Evolutionary conservation across 352 stramenopile species (phyloP), one percentile per base, ranked within the genome.

Genomic region (Globisporangium recalcitrans): DNA sequence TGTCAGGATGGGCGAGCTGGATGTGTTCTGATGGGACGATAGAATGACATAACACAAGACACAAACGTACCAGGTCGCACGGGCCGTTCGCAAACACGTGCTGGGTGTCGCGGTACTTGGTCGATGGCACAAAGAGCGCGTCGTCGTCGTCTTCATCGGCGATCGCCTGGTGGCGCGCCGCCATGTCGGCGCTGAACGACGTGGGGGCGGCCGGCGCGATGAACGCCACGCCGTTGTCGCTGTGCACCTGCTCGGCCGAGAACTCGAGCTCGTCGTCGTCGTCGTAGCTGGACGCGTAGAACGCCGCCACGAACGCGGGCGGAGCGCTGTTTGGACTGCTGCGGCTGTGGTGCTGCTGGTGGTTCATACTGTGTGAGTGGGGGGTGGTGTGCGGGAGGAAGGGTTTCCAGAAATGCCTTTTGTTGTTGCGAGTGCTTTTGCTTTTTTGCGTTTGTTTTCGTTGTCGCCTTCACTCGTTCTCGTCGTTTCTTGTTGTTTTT

Each of bases 41-140:
- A 58, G 21, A 24, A n/a, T 19, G 22, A 29, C 8, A 38, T 36
- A 8, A 21, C 22, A 44, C 7, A 22, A 10, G 13, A 31, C 31
- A 31, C 42, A 54, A 54, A 60, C 46, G 42, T 46, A 68, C 62
- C 48, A 59, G 40, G 52, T 66, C 52, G 42, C 60, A 60, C 8
- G 60, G 60, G 42, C 48, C 60, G 49, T 65, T 74, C 0, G 73
- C 68, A 61, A 85, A 85, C 58, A 75, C 69, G 70, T 80, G 75
- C 31, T 74, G 53, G 2, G 69, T 72, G 71, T 84, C 75, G 32
- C 75, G 73, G 59, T 80, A 84, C 60, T 21, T 65, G 27, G 73
- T 67, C 32, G 63, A 67, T n/a, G 71, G 48, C 14, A 57, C 61
- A 16, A 63, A 63, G 48, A 65, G 38, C 14, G 52, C 38, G 38